A percentile compares a stretch with the other conserved stretches of the same genome.
These are phyloP conservation scores for Carex scoparia DNA, from an alignment of 176 grass and related monocot genomes.

Conservation along the genomic window DNA sequence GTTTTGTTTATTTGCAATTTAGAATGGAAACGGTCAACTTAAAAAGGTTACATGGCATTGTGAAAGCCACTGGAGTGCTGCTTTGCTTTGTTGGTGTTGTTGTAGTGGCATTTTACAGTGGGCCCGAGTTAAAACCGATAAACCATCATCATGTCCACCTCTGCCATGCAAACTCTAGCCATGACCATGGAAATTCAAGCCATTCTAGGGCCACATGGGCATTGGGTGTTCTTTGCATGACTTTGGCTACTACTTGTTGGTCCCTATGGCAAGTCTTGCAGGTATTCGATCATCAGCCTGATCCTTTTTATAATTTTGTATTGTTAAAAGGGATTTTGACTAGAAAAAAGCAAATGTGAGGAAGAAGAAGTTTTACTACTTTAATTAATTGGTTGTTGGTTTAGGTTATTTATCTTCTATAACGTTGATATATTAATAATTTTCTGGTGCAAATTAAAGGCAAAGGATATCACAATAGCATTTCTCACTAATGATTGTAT, in stretches of 20 bases:
- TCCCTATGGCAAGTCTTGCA: slow-evolving; percentile 61
- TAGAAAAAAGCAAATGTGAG: background rate
- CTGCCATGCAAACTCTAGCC: background rate
- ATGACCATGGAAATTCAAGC: background rate
- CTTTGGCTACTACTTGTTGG: slow-evolving; percentile 37
- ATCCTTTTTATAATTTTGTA: background rate
- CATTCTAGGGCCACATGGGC: slow-evolving; percentile 37
- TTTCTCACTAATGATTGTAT: background rate
- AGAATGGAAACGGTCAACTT: slow-evolving; percentile 74
- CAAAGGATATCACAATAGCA: background rate
- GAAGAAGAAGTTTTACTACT: background rate
- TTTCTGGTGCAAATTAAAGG: background rate
- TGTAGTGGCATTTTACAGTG: slow-evolving; percentile 59
- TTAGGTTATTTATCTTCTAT: background rate
- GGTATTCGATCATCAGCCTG: background rate
- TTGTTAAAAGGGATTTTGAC: background rate
- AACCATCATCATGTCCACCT: slow-evolving; percentile 42
- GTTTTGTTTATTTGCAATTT: background rate
- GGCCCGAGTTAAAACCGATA: slow-evolving; percentile 46
- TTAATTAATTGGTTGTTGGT: background rate
- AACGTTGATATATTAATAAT: background rate
- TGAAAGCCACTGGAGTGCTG: slow-evolving; percentile 39
- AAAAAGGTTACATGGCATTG: slow-evolving; percentile 40
- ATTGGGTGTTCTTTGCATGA: slow-evolving; percentile 55
- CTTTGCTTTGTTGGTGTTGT: slow-evolving; percentile 63